Evolutionary conservation across 768 basidiomycete genomes (phyloP).

Genomic region (Kondoa subrosea): DNA sequence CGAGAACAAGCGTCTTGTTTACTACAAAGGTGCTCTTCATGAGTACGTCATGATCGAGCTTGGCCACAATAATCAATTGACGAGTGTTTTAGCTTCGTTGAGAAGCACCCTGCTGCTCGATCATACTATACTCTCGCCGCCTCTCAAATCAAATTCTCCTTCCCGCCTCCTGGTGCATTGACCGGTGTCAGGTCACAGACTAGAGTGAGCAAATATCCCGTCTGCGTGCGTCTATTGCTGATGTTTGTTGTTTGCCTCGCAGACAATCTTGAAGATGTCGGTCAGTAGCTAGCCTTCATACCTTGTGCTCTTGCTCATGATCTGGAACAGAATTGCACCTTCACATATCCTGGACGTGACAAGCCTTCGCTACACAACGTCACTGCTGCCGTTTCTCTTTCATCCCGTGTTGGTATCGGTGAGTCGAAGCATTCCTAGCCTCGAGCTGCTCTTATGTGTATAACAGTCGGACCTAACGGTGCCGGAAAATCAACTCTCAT

Average conservation of each 20-base stretch:
- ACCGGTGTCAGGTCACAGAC: slow-evolving; percentile 96
- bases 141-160: slow-evolving; percentile 81
- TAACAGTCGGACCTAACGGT: slow-evolving; percentile 95
- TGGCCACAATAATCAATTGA: background rate
- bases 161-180: slow-evolving; percentile 85
- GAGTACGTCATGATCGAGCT: slow-evolving; percentile 26
- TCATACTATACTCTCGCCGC: slow-evolving; percentile 93
- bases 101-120: slow-evolving; percentile 75
- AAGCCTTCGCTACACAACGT: slow-evolving; percentile 69
- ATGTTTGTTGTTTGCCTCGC: too few species aligned
- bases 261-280: slow-evolving; percentile 82
- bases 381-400: slow-evolving; percentile 82
- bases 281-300: background rate
- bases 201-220: too few species aligned
- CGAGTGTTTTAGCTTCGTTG: slow-evolving; percentile 44
- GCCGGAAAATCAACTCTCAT: slow-evolving; percentile 94
- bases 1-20: slow-evolving; percentile 86
- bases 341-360: slow-evolving; percentile 72
- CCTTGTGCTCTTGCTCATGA: background rate
- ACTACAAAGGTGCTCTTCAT: slow-evolving; percentile 83
- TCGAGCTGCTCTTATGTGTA: too few species aligned
- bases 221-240: too few species aligned
- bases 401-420: slow-evolving; percentile 93
- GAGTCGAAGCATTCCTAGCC: too few species aligned
- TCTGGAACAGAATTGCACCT: slow-evolving; percentile 49